Evolutionary conservation across 2,329 filamentous ascomycete species (phyloP).

Genomic region (Fusarium denticulatum): DNA sequence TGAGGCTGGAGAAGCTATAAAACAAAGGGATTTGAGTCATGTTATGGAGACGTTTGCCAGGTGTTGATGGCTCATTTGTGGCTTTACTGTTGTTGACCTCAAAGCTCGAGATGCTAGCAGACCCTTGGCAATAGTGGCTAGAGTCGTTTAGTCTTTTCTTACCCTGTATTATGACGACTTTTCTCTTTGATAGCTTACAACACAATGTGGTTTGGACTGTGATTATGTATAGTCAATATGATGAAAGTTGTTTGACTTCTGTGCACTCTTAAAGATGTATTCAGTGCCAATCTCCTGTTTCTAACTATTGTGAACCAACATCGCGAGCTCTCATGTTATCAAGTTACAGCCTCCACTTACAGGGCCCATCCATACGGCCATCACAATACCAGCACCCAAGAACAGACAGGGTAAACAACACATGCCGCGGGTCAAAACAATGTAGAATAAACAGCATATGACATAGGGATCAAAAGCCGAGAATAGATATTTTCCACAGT

Average conservation of each 20-base stretch:
- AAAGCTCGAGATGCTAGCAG: neutral
- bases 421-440: neutral
- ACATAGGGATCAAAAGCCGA: fast-evolving
- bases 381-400: neutral
- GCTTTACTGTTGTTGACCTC: neutral
- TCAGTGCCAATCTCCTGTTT: fast-evolving
- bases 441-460: neutral
- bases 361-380: neutral
- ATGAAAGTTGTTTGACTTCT: fast-evolving
- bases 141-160: neutral
- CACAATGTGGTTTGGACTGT: fast-evolving
- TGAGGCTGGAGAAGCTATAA: neutral
- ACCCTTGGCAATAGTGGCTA: neutral
- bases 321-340: fast-evolving
- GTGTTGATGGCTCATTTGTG: neutral
- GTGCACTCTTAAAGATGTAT: fast-evolving
- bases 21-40: neutral
- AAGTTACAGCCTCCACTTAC: neutral
- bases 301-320: fast-evolving
- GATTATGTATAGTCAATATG: fast-evolving
- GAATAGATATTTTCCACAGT: too few species aligned
- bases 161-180: neutral
- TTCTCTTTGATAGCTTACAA: too few species aligned
- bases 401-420: neutral
- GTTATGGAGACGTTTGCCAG: neutral